These are phyloP conservation scores for Rugonectria rugulosa DNA, from an alignment of 2,329 filamentous ascomycete species.

Conservation along the genomic window DNA sequence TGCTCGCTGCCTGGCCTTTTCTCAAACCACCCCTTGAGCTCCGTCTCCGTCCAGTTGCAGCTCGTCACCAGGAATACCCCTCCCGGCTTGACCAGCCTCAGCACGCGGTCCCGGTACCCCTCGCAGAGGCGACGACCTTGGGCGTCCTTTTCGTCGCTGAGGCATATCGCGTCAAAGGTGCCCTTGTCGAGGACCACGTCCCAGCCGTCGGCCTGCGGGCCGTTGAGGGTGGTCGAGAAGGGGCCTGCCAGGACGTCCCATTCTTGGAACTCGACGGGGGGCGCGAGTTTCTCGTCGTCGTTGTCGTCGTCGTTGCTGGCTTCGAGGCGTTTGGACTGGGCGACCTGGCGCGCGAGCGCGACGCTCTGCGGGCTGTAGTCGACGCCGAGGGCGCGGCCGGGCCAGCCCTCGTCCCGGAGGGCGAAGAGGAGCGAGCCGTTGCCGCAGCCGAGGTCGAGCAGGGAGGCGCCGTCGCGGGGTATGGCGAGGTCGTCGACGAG, in stretches of 20 bases:
- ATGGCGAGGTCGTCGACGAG: conserved; percentile 27
- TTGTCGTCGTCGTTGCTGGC: conserved; percentile 33
- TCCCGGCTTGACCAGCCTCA: conserved; percentile 71
- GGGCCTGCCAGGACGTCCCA: conserved; percentile 70
- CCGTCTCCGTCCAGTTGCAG: conserved; percentile 97
- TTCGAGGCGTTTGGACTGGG: conserved; percentile 38
- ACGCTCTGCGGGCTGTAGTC: conserved; percentile 86
- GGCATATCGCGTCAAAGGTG: conserved; percentile 92
- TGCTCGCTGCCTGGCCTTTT: conserved; percentile 29
- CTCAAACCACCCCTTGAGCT: conserved; percentile 83
- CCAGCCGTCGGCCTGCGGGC: conserved; percentile 63
- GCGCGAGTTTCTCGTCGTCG: conserved; percentile 26
- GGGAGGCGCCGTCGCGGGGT: conserved; percentile 53
- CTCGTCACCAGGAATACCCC: conserved; percentile 88
- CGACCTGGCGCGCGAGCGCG: conserved; percentile 73
- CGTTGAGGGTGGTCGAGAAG: conserved; percentile 44
- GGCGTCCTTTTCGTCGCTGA: conserved; percentile 66
- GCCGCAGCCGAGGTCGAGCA: conserved; percentile 91
- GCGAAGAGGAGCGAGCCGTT: conserved; percentile 92
- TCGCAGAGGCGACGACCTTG: conserved; percentile 72
- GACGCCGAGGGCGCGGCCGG: conserved; percentile 78
- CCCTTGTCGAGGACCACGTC: conserved; percentile 97
- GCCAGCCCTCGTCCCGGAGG: conserved; percentile 71
- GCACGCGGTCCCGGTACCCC: conserved; percentile 74
- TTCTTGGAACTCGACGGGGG: conserved; percentile 53